Conservation (phyloP, 805 yeast species). For the Candida succiphila region DNA sequence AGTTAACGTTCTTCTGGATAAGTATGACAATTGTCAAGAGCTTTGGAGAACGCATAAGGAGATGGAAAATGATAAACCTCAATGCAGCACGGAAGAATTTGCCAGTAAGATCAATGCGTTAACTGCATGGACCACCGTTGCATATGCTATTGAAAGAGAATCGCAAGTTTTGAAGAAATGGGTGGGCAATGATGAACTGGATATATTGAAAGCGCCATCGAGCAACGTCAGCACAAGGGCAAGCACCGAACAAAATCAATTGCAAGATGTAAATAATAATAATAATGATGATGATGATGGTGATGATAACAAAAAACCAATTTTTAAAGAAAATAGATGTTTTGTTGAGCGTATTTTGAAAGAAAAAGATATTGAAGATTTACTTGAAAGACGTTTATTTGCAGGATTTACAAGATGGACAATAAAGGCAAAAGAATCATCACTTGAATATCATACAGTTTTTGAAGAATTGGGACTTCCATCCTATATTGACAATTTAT, state of each 20-base stretch:
- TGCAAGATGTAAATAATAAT: neutral
- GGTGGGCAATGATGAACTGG: constrained; percentile 79
- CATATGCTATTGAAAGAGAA: constrained; percentile 58
- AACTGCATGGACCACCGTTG: constrained; percentile 74
- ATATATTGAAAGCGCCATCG: constrained; percentile 35
- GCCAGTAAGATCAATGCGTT: constrained; percentile 62
- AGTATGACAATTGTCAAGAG: constrained; percentile 57
- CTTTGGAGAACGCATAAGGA: constrained; percentile 74
- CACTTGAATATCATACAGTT: constrained; percentile 46
- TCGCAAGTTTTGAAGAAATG: constrained; percentile 53
- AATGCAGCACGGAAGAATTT: constrained; percentile 55
- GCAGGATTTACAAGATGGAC: constrained; percentile 72
- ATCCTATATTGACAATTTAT: constrained; percentile 54
- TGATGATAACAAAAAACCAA: constrained; percentile 12
- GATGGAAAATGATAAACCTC: constrained; percentile 72
- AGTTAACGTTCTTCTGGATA: constrained; percentile 47
- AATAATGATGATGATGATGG: constrained; percentile 1
- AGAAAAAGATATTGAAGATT: constrained; percentile 63
- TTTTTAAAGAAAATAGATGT: constrained; percentile 54
- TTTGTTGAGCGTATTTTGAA: constrained; percentile 79
- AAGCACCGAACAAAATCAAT: constrained; percentile 2
- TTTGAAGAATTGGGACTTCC: constrained; percentile 69
- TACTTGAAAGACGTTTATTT: constrained; percentile 63
- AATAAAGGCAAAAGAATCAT: constrained; percentile 67
- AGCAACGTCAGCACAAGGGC: neutral